Evolutionary conservation across 1,284 basidiomycete genomes (phyloP), one percentile per base, ranked within the genome.

Genomic region (Ceraceosorus guamensis): DNA sequence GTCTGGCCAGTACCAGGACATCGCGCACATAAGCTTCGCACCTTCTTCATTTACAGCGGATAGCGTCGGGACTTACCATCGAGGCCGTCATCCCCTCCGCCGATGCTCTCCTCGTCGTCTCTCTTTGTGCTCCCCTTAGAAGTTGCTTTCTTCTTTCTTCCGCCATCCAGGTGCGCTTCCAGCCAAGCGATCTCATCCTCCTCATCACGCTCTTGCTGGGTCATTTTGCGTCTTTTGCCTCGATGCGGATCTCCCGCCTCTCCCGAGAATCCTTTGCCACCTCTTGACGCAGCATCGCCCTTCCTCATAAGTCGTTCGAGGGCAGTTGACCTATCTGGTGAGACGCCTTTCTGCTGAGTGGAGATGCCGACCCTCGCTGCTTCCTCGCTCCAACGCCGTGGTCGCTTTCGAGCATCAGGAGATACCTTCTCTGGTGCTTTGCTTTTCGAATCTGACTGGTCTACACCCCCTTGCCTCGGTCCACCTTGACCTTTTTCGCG

Each of bases 121-220:
- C 44, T 46, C 13, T 37, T 33, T 8, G 48, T 46, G 52, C 46
- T 50, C 43, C 37, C 59, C 6, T 10, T 62, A 55, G 5, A 34
- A 54, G n/a, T 53, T 52, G 60, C 63, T 11, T 50, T 34, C 10
- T 57, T 60, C 61, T 18, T 53, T 51, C 4, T 33, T 33, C 24
- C 54, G 24, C 24, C 24, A 24, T 24, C 55, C 14, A 76, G 55
- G 32, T 70, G 65, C 31, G 66, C 61, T 46, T 76, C 73, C 6
- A 76, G 61, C 73, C 73, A 76, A 2, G 62, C 57, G 35, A 76
- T 76, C 57, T 76, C 73, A 46, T 76, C 71, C 43, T 75, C 72
- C 34, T 76, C 73, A 11, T 73, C 65, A 35, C 65, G 62, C 49
- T 75, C 73, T 30, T 60, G 61, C 46, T 66, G 64, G 0, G 50